Conservation (phyloP, 495 filamentous ascomycete species). For the Hypoxylon lenormandii region DNA sequence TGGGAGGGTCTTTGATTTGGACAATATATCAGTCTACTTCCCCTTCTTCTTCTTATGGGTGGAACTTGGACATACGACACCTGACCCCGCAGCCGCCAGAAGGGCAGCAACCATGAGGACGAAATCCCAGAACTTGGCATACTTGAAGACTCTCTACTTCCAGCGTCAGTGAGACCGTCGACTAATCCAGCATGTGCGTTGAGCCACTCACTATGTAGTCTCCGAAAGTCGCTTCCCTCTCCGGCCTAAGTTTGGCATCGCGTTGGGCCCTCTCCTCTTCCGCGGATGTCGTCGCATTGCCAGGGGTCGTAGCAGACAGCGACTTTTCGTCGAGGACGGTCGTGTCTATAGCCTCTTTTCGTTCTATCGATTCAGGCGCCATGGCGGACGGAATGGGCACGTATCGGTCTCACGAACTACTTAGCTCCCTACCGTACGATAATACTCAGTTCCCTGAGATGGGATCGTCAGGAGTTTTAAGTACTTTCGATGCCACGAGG, state of each 20-base stretch:
- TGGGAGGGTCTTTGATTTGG: slow-evolving; percentile 41
- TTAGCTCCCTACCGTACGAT: not conserved
- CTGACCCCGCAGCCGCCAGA: slow-evolving; percentile 44
- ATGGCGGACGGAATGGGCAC: slow-evolving; percentile 11
- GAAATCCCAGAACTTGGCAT: slow-evolving; percentile 59
- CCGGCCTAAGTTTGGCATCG: slow-evolving; percentile 52
- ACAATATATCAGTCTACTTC: slow-evolving; percentile 9
- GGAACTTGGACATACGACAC: slow-evolving; percentile 43
- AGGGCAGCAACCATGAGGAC: slow-evolving; percentile 53
- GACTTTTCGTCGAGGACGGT: slow-evolving; percentile 24
- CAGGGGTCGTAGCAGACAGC: slow-evolving; percentile 11
- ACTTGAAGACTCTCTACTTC: slow-evolving; percentile 56
- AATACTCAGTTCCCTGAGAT: slow-evolving; percentile 2
- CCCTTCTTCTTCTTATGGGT: not conserved
- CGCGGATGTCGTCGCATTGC: slow-evolving; percentile 18
- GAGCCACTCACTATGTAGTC: slow-evolving; percentile 54
- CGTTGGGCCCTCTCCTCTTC: slow-evolving; percentile 45
- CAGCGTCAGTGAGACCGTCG: slow-evolving; percentile 19
- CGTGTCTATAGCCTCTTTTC: slow-evolving; percentile 22
- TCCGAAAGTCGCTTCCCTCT: slow-evolving; percentile 57
- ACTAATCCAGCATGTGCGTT: not conserved
- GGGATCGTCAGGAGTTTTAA: not conserved
- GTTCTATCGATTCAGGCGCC: slow-evolving; percentile 27
- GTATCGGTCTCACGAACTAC: no score
- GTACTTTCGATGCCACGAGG: not conserved